Evolutionary conservation across 805 yeast species (phyloP).

Genomic region (Saccharomyces paradoxus): DNA sequence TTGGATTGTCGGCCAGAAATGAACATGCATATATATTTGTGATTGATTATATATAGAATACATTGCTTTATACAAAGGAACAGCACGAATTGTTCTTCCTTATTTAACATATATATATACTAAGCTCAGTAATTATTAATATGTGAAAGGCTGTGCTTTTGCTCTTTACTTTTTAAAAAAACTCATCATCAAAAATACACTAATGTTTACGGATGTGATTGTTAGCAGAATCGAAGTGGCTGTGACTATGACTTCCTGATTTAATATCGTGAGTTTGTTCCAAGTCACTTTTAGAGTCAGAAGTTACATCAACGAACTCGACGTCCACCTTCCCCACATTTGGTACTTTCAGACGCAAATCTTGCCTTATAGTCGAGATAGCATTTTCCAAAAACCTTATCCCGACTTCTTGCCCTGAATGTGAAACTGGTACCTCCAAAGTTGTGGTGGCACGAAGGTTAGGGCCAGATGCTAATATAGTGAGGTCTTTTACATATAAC

Average conservation of each 20-base stretch:
- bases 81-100: neutral
- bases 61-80: neutral
- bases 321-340: conserved; percentile 38
- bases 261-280: conserved; percentile 11
- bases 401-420: conserved; percentile 38
- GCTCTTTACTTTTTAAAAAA: neutral
- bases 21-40: neutral
- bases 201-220: neutral
- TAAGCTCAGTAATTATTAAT: neutral
- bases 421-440: conserved; percentile 36
- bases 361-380: conserved; percentile 29
- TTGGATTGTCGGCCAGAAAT: conserved; percentile 49
- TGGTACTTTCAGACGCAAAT: conserved; percentile 34
- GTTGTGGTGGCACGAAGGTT: conserved; percentile 34
- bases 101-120: neutral
- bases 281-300: neutral
- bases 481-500: conserved; percentile 35
- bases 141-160: neutral
- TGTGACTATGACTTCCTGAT: conserved; percentile 42
- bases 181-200: neutral
- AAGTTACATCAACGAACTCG: conserved; percentile 33
- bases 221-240: neutral
- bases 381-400: conserved; percentile 38
- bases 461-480: conserved; percentile 52
- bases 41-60: neutral